Evolutionary conservation across 2,329 filamentous ascomycete species (phyloP).

Genomic region (Tolypocladium pustulatum): DNA sequence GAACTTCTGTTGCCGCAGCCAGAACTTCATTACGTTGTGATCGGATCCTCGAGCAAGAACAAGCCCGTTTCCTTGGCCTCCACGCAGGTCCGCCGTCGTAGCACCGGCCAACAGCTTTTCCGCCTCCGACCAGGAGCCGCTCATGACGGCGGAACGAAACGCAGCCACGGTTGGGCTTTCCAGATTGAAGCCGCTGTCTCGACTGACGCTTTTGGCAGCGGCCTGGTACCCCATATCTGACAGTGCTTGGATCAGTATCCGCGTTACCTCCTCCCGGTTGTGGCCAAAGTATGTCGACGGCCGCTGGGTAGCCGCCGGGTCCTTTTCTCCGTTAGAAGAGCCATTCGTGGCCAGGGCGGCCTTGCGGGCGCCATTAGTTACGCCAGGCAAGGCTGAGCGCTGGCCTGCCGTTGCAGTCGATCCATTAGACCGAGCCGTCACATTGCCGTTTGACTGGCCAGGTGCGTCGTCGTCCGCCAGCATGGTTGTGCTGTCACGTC

Average conservation of each 20-base stretch:
- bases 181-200: conserved; percentile 77
- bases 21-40: conserved; percentile 71
- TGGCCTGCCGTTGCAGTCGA: conserved; percentile 24
- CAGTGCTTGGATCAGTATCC: conserved; percentile 84
- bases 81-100: conserved; percentile 20
- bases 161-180: conserved; percentile 80
- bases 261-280: conserved; percentile 82
- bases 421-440: conserved; percentile 26
- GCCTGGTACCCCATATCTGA: conserved; percentile 76
- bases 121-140: conserved; percentile 76
- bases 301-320: conserved; percentile 5
- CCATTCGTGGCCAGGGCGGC: conserved; percentile 42
- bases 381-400: conserved; percentile 10
- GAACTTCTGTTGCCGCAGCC: conserved; percentile 88
- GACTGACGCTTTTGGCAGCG: conserved; percentile 64
- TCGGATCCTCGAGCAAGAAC: conserved; percentile 68
- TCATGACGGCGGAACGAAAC: conserved; percentile 70
- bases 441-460: conserved; percentile 46
- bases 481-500: conserved; percentile 48
- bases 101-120: conserved; percentile 65
- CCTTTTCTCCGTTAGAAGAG: conserved; percentile 27
- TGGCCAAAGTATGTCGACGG: conserved; percentile 62
- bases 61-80: conserved; percentile 44
- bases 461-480: conserved; percentile 44
- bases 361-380: conserved; percentile 38